Evolutionary conservation across 306 rosid species (phyloP).

Genomic region (Lupinus albus): DNA sequence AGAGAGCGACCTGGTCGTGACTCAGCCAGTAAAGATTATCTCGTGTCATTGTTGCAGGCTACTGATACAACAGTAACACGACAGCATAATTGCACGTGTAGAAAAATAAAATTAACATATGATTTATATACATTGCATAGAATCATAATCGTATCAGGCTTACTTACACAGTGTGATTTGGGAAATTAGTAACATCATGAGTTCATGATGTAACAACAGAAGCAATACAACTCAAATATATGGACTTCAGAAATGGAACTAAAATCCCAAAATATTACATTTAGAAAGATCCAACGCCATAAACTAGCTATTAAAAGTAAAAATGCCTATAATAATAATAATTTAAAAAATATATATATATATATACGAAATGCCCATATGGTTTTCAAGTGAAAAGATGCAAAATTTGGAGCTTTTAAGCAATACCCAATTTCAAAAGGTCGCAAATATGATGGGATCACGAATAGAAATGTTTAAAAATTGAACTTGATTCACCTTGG

Average conservation of each 20-base stretch:
- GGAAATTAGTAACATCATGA: neutral
- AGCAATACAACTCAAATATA: neutral
- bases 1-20: too few relatives aligned
- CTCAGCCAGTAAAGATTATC: too few relatives aligned
- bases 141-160: neutral
- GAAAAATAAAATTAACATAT: neutral
- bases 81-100: neutral
- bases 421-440: slow-evolving; percentile 18
- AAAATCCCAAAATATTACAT: neutral
- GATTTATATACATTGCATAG: neutral
- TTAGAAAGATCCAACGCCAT: neutral
- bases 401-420: slow-evolving; percentile 26
- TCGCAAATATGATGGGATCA: neutral
- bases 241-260: neutral
- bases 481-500: slow-evolving; percentile 60
- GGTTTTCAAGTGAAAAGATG: slow-evolving; percentile 28
- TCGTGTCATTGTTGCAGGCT: too few relatives aligned
- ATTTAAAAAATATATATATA: neutral
- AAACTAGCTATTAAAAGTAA: neutral
- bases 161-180: neutral
- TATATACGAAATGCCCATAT: slow-evolving; percentile 44
- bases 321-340: neutral
- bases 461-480: slow-evolving; percentile 26
- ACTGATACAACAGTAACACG: neutral
- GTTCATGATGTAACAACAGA: neutral